Percentiles rank a stretch among this genome's conserved stretches.
These are phyloP conservation scores for Penstemon davidsonii DNA, from an alignment of 257 asterid species.

Conservation along the genomic window DNA sequence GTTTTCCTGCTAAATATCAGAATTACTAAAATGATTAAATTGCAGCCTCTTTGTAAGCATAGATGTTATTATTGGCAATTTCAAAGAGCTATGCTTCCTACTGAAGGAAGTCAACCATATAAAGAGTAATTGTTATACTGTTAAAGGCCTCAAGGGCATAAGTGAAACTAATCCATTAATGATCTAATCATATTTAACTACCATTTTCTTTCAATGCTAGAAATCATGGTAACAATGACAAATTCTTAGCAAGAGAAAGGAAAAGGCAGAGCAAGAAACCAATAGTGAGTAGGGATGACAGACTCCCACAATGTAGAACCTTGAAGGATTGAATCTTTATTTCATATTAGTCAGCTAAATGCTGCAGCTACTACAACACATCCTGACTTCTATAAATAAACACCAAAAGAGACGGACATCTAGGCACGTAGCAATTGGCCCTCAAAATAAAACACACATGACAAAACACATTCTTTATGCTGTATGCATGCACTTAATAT, in stretches of 20 bases:
- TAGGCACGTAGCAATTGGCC: background rate
- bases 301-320: slow-evolving; percentile 7
- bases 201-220: too few species aligned
- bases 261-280: background rate
- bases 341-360: background rate
- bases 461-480: slow-evolving; percentile 1
- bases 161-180: background rate
- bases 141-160: slow-evolving; percentile 1
- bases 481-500: background rate
- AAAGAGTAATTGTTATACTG: background rate
- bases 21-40: background rate
- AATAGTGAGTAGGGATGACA: background rate
- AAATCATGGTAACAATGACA: background rate
- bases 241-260: background rate
- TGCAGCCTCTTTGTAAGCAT: background rate
- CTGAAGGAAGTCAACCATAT: slow-evolving; percentile 8
- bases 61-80: background rate
- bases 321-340: background rate
- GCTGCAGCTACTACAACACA: background rate
- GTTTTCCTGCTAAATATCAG: slow-evolving; percentile 2
- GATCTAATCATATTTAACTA: background rate
- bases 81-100: slow-evolving; percentile 9
- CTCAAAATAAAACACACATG: background rate
- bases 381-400: background rate
- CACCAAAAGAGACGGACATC: background rate